Percentiles rank a stretch among this genome's conserved stretches.
Conservation (phyloP, 257 asterid genomes). For the Nicotiana undulata region DNA sequence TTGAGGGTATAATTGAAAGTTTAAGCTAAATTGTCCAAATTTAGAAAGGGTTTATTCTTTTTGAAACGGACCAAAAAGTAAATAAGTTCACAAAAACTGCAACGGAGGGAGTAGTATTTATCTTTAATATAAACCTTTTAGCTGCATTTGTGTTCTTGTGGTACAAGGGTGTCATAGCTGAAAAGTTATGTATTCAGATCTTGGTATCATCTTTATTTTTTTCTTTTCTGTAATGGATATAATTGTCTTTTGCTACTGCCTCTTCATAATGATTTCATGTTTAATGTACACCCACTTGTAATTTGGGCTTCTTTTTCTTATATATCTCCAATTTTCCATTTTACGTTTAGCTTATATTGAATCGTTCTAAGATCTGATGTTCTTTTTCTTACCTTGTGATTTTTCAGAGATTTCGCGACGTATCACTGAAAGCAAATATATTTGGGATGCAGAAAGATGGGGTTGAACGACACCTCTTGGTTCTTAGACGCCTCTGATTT, state of each 20-base stretch:
- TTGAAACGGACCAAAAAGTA: no score
- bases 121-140: background rate
- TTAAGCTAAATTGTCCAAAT: no score
- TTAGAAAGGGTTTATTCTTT: no score
- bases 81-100: no score
- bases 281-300: background rate
- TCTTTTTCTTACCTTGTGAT: background rate
- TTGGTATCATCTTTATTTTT: background rate
- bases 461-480: constrained; percentile 14
- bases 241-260: background rate
- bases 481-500: constrained; percentile 9
- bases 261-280: background rate
- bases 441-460: constrained; percentile 52
- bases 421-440: constrained; percentile 13
- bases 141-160: background rate
- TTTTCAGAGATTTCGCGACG: constrained; percentile 18
- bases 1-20: no score
- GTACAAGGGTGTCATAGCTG: background rate
- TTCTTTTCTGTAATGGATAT: background rate
- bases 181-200: background rate
- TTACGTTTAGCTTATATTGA: background rate
- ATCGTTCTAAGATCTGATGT: background rate
- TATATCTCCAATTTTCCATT: background rate
- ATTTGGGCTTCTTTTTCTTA: background rate
- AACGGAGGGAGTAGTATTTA: no score